phyloP scores from a whole-genome alignment of 1,139 yeast genomes.

The Yamadazyma atlantica region DNA sequence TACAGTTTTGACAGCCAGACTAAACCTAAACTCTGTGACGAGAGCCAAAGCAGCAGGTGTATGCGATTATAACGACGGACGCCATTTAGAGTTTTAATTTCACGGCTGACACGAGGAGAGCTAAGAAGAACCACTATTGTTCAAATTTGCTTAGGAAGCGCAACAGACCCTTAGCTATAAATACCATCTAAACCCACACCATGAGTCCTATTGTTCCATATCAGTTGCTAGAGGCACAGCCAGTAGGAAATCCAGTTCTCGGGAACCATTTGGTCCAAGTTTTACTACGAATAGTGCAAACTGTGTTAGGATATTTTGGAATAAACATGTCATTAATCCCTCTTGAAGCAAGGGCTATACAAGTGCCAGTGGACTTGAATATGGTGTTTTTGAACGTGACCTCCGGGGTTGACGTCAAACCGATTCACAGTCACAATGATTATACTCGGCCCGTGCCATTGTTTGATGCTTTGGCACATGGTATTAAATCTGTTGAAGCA shows the following conservation, averaged over 20 bases:
- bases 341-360: neutral
- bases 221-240: no score
- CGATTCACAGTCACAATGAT: constrained; percentile 73
- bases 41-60: no score
- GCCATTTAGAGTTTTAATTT: no score
- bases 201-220: neutral
- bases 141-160: no score
- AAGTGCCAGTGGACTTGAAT: constrained; percentile 7
- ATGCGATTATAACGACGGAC: no score
- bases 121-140: no score
- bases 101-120: no score
- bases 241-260: neutral
- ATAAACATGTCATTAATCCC: neutral
- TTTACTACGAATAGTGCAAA: neutral
- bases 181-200: neutral
- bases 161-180: neutral
- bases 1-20: no score
- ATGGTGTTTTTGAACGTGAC: constrained; percentile 11
- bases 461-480: constrained; percentile 57
- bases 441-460: constrained; percentile 66
- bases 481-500: constrained; percentile 65
- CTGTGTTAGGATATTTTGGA: neutral
- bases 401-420: constrained; percentile 46
- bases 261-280: neutral
- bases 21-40: no score